phyloP scores from a whole-genome alignment of 441 rosid genomes.

The Eruca vesicaria region DNA sequence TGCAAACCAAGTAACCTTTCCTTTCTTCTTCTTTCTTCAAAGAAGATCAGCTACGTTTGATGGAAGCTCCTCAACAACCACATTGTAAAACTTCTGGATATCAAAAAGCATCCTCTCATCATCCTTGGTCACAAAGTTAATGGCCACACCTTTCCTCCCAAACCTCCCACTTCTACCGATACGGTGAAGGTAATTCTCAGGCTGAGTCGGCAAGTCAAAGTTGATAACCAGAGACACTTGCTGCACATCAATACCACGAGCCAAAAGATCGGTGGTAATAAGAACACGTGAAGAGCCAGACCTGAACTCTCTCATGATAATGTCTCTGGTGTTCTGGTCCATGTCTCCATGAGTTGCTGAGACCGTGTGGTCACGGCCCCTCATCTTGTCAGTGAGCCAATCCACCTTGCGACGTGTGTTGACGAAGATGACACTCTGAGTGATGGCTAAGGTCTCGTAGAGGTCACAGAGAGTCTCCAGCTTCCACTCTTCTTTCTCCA shows the following conservation, averaged over 20 bases:
- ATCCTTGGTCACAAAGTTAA: slow-evolving; percentile 65
- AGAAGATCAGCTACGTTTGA: slow-evolving; percentile 74
- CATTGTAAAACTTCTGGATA: slow-evolving; percentile 76
- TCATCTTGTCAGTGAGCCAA: slow-evolving; percentile 82
- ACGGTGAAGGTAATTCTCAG: slow-evolving; percentile 83
- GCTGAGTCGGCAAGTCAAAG: slow-evolving; percentile 77
- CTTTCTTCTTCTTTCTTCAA: slow-evolving; percentile 30
- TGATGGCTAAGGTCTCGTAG: slow-evolving; percentile 67
- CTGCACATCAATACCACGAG: slow-evolving; percentile 84
- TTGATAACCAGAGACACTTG: slow-evolving; percentile 82
- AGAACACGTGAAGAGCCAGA: slow-evolving; percentile 83
- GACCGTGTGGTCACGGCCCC: slow-evolving; percentile 73
- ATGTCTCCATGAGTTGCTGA: slow-evolving; percentile 87
- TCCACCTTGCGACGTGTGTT: slow-evolving; percentile 81
- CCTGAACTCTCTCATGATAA: slow-evolving; percentile 75
- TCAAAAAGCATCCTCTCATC: slow-evolving; percentile 77
- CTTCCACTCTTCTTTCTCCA: slow-evolving; percentile 73
- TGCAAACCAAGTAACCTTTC: slow-evolving; percentile 21
- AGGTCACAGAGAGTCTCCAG: slow-evolving; percentile 72
- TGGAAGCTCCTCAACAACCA: slow-evolving; percentile 67
- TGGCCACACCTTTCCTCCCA: slow-evolving; percentile 79
- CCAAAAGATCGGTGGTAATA: slow-evolving; percentile 74
- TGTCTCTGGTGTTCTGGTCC: slow-evolving; percentile 82
- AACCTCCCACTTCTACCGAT: slow-evolving; percentile 79
- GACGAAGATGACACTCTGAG: slow-evolving; percentile 78